These are phyloP conservation scores for Kodamaea ohmeri DNA, from an alignment of 1,139 yeast genomes.

Conservation along the genomic window DNA sequence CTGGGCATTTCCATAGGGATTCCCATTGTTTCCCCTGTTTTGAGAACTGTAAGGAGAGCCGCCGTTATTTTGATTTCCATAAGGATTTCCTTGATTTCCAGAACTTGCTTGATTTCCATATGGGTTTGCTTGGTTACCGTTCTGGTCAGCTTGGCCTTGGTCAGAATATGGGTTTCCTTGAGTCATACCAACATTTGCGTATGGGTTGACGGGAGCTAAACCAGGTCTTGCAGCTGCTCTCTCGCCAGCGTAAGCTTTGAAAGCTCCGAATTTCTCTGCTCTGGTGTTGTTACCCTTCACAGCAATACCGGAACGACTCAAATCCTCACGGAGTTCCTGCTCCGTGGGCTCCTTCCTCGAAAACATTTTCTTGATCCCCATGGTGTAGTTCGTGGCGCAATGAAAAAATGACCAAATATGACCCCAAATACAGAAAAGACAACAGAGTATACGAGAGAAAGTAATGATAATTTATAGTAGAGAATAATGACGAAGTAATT, in stretches of 20 bases:
- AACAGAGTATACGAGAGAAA: no score
- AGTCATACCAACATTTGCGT: conserved; percentile 27
- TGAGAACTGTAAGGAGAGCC: neutral
- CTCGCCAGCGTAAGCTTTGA: conserved; percentile 57
- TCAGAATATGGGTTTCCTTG: conserved; percentile 26
- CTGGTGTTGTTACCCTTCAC: conserved; percentile 39
- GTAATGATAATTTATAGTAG: no score
- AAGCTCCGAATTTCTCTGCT: conserved; percentile 64
- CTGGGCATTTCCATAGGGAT: conserved; percentile 6
- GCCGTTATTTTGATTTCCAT: conserved; percentile 1
- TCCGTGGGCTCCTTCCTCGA: conserved; percentile 62
- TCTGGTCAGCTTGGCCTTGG: conserved; percentile 1
- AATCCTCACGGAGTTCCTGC: conserved; percentile 49
- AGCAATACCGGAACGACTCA: conserved; percentile 53
- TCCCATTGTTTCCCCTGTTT: neutral
- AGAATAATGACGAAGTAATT: no score
- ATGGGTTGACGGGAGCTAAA: conserved; percentile 47
- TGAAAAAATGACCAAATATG: no score
- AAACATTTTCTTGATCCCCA: conserved; percentile 55
- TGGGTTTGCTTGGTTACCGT: conserved; percentile 14
- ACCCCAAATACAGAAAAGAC: no score
- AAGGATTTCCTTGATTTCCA: conserved; percentile 9
- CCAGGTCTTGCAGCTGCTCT: conserved; percentile 39
- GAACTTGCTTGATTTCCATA: conserved; percentile 13
- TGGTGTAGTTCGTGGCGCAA: conserved; percentile 12